These are phyloP conservation scores for Glomus cerebriforme DNA, from an alignment of 192 early-diverging fungal genomes.

Conservation along the genomic window DNA sequence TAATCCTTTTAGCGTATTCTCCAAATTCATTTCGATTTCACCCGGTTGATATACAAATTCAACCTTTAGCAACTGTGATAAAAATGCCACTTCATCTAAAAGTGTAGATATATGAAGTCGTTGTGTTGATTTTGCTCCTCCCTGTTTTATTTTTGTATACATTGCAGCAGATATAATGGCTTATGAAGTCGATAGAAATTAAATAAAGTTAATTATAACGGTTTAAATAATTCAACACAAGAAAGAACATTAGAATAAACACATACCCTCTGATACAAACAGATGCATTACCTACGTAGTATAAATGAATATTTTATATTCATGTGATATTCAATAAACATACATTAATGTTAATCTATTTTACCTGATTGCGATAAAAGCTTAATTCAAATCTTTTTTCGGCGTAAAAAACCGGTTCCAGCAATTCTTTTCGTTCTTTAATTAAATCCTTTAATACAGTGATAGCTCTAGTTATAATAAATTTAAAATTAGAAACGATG, in stretches of 20 bases:
- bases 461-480: slow-evolving; percentile 52
- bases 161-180: slow-evolving; percentile 75
- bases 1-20: slow-evolving; percentile 61
- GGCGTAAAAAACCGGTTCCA: slow-evolving; percentile 82
- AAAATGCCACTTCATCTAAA: slow-evolving; percentile 67
- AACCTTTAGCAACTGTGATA: slow-evolving; percentile 73
- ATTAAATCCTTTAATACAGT: slow-evolving; percentile 73
- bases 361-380: slow-evolving; percentile 84
- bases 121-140: slow-evolving; percentile 70
- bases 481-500: neutral
- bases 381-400: slow-evolving; percentile 80
- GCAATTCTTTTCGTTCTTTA: slow-evolving; percentile 71
- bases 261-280: slow-evolving; percentile 59
- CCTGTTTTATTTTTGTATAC: slow-evolving; percentile 77
- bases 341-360: slow-evolving; percentile 16
- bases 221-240: neutral
- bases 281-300: slow-evolving; percentile 40
- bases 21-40: slow-evolving; percentile 66
- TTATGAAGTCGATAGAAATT: slow-evolving; percentile 36
- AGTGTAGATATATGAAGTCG: slow-evolving; percentile 58
- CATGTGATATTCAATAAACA: neutral
- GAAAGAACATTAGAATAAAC: neutral
- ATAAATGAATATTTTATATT: neutral
- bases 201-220: neutral
- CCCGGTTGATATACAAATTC: slow-evolving; percentile 83